Evolutionary conservation across 2,329 filamentous ascomycete species (phyloP), one percentile per base, ranked within the genome.

Genomic region (Endothia cerciana): DNA sequence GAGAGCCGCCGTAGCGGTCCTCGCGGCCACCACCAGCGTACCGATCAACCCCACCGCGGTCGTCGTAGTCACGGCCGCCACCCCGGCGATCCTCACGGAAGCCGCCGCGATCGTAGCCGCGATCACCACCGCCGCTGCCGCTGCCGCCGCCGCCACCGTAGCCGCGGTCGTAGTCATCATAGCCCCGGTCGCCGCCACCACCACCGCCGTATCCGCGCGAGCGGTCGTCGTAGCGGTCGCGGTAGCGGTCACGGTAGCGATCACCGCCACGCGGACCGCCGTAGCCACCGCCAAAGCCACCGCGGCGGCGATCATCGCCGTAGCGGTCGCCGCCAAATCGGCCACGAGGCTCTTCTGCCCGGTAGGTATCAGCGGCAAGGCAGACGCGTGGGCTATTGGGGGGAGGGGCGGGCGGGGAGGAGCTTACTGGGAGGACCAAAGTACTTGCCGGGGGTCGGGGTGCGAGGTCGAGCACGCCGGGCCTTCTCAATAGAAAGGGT

Each of bases 401-500:
- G 83, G 82, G 78, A 64, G 68, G 74, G 19, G 36, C 10, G 5
- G 51, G 8, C 4, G 28, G 41, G 40, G 25, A 15, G 4, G 68
- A 69, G 82, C 91, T 83, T 83, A 95, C 94, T 99, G 70, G 95
- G 95, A 69, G 95, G 95, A 62, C 95, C 95, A 76, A 97, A 98
- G 86, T 99, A 99, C 83, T 98, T 98, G 82, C 95, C 95, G 59
- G 95, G 95, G 65, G 95, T 99, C 43, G 95, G 95, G 65, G 94
- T 98, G 75, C 95, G 92, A 73, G 95, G 95, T 72, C 93, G 91
- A 77, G 92, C 92, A 79, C 95, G 93, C 74, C 95, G 93, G 74
- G 95, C 95, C 87, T 98, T 99, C 85, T 99, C 95, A 72, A 99
- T 98, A 86, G 94, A 97, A 74, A 99, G 82, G 69, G 94, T 97